Base-by-base conservation (phyloP, 2,329 filamentous ascomycete species). In the Hymenoscyphus scutula region DNA sequence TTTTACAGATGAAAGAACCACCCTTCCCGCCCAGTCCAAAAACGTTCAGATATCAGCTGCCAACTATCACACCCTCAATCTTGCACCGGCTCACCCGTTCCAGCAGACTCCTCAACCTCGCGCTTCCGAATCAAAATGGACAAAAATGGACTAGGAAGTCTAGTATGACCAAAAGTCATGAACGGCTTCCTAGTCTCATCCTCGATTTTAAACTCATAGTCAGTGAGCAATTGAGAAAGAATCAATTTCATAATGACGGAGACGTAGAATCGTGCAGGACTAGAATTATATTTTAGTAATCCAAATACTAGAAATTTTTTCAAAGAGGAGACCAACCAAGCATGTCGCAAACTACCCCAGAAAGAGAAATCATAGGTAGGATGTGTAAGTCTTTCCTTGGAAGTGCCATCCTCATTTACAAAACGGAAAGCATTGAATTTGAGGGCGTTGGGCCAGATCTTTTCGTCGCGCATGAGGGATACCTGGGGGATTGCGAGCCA, bases 201-300 rank as follows among this genome's bases (percentile, higher is more conserved):
- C n/a, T 29, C 53, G n/a, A 54, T 27, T 54, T 54, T 54, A 4
- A 54, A 54, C 53, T 54, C 53, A 25, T 30, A 54, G 11, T 54
- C 29, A 10, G 53, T 54, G 3, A 54, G n/a, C 11, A 54, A 25
- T 17, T 54, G 53, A 54, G 23, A n/a, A 25, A 32, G 53, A 54
- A 54, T 30, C 53, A 54, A n/a, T 54, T 54, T 54, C 17, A 32
- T n/a, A 15, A 30, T 32, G 3, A 54, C 29, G 25, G 51, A 54
- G 27, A 54, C 51, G 29, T 54, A 54, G 25, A 54, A 54, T 54
- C 27, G 53, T 8, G 53, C 53, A n/a, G 53, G 53, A 13, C 53
- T 54, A 32, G 1, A 15, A 37, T 5, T 17, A 37, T 15, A 37
- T 17, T 13, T 17, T 13, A 37, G 34, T 17, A 15, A 37, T 17